Evolutionary conservation across 331 rosid genomes (phyloP), one percentile per base, ranked within the genome.

Genomic region (Prunus yedoensis): DNA sequence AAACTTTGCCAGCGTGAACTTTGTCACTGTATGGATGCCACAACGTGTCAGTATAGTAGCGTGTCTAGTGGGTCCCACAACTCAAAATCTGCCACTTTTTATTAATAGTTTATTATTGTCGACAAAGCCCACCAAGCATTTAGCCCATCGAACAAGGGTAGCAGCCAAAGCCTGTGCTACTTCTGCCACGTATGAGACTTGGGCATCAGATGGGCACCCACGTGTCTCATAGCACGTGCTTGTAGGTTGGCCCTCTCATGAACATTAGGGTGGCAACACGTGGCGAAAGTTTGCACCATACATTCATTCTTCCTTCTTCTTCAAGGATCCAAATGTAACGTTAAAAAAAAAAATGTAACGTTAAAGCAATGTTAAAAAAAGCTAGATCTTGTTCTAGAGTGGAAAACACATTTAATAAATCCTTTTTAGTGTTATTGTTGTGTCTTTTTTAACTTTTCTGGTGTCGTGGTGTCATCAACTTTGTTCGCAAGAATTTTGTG

Each of bases 101-200:
- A 21, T 41, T 21, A 30, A 10, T 57, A n/a, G n/a, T 2, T 0
- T 41, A 23, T 67, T 23, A 38, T 23, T 21, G 21, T 18, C 56
- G 5, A 66, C 63, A 7, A 6, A 14, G 30, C 38, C 20, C 10
- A 15, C 7, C 46, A 21, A 18, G 78, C 68, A 63, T 63, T 63
- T 60, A 47, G 20, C 46, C 49, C 47, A 28, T 51, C 2, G 4
- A 2, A 51, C 74, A 13, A 10, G 3, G 32, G 58, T 38, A 38
- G 81, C 76, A 71, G 59, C 41, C 67, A 52, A 69, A 53, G 21
- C 64, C 52, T 25, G 75, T 77, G 70, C 54, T 38, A 21, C 70
- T 32, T 2, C 1, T 14, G 23, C 49, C 57, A 47, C 75, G 46
- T 46, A 20, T 45, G 17, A 14, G 14, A 62, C 47, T 13, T 16